Evolutionary conservation across 306 rosid genomes (phyloP).

Genomic region (Elaeagnus macrophylla): DNA sequence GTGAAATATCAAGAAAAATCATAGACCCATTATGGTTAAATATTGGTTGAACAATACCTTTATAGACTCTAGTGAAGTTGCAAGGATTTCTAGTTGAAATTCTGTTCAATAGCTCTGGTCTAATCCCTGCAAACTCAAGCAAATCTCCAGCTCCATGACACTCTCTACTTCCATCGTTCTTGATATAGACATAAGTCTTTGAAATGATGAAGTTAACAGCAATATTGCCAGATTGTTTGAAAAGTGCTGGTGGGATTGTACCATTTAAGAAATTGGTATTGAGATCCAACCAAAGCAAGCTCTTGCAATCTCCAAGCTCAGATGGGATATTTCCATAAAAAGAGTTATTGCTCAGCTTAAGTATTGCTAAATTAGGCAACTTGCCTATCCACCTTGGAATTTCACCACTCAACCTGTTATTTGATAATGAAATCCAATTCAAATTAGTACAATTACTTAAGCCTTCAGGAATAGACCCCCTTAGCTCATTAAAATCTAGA

Average conservation of each 20-base stretch:
- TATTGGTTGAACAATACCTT: slow-evolving; percentile 59
- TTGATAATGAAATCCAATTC: slow-evolving; percentile 85
- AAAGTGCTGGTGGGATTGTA: slow-evolving; percentile 52
- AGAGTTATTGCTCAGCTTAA: slow-evolving; percentile 81
- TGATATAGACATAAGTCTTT: slow-evolving; percentile 66
- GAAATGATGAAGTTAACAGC: slow-evolving; percentile 53
- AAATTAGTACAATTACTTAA: slow-evolving; percentile 61
- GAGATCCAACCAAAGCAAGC: slow-evolving; percentile 92
- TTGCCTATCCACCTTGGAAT: slow-evolving; percentile 68
- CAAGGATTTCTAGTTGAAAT: slow-evolving; percentile 78
- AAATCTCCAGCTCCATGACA: slow-evolving; percentile 96
- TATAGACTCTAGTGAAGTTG: slow-evolving; percentile 88
- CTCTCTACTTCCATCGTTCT: slow-evolving; percentile 83
- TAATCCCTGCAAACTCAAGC: slow-evolving; percentile 86
- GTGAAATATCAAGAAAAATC: slow-evolving; percentile 78
- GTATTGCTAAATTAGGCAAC: slow-evolving; percentile 54
- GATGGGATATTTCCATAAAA: slow-evolving; percentile 58
- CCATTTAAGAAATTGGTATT: slow-evolving; percentile 64
- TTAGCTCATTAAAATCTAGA: slow-evolving; percentile 69
- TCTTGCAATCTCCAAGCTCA: slow-evolving; percentile 78
- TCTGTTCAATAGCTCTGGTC: slow-evolving; percentile 36
- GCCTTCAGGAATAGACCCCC: slow-evolving; percentile 58
- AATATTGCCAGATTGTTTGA: slow-evolving; percentile 75
- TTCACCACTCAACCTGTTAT: slow-evolving; percentile 58
- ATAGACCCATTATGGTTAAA: slow-evolving; percentile 73